Percentiles rank a stretch among this genome's conserved stretches.
Conservation (phyloP, 306 rosid species). For the Rosa chinensis region DNA sequence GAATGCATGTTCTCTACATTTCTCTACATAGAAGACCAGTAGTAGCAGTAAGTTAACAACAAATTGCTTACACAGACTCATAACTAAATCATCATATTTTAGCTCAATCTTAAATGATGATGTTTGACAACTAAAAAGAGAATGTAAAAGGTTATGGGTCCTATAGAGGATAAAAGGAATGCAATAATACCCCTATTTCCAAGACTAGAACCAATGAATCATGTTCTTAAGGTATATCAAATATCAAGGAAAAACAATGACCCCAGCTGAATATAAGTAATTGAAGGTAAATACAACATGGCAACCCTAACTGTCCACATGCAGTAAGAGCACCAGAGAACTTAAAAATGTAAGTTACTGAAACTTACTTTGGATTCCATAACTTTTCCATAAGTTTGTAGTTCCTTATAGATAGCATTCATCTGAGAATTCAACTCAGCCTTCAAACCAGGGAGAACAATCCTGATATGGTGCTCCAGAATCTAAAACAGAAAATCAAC, state of each 20-base stretch:
- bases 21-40: not conserved
- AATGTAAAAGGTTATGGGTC: not conserved
- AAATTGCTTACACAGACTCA: not conserved
- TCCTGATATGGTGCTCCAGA: conserved; percentile 45
- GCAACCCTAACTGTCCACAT: not conserved
- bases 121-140: not conserved
- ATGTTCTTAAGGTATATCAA: not conserved
- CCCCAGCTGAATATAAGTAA: no score
- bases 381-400: conserved; percentile 32
- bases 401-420: conserved; percentile 28
- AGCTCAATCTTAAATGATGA: not conserved
- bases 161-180: not conserved
- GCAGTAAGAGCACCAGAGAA: not conserved
- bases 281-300: no score
- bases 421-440: conserved; percentile 33
- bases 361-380: conserved; percentile 36
- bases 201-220: not conserved
- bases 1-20: not conserved
- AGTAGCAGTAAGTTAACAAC: not conserved
- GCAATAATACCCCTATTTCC: not conserved
- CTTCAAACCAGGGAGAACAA: conserved; percentile 41
- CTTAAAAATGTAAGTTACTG: not conserved
- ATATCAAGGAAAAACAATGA: not conserved
- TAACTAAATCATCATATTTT: not conserved
- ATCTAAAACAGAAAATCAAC: conserved; percentile 28